Conservation (phyloP, 2,329 filamentous ascomycete species). For the Xylariomycetidae sp. region DNA sequence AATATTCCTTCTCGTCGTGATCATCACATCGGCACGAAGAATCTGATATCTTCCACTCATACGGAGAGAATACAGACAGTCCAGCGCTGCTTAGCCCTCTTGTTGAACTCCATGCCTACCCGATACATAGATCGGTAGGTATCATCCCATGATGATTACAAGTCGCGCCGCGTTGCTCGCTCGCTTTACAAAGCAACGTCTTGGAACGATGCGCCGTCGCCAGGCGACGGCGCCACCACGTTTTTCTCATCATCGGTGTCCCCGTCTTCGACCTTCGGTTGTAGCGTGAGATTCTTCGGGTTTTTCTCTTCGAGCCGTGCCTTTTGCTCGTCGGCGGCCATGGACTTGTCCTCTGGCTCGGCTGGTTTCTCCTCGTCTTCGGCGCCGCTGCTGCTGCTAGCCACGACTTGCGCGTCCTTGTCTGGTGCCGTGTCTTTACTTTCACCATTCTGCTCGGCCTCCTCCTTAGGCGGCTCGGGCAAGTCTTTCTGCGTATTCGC, state of each 20-base stretch:
- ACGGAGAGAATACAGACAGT: no score
- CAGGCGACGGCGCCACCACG: constrained; percentile 40
- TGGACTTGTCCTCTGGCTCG: constrained; percentile 24
- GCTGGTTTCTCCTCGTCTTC: constrained; percentile 26
- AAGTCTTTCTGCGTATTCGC: no score
- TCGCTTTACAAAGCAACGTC: constrained; percentile 55
- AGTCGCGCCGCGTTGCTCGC: no score
- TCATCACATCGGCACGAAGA: no score
- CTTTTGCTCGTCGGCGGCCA: constrained; percentile 45
- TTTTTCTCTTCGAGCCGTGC: constrained; percentile 49
- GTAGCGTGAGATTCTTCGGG: constrained; percentile 46
- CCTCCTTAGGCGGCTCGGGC: constrained; percentile 33
- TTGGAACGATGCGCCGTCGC: constrained; percentile 55
- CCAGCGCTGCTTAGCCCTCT: no score
- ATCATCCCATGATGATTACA: no score
- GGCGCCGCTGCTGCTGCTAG: constrained; percentile 6
- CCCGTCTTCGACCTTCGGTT: constrained; percentile 31
- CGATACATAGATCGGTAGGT: no score
- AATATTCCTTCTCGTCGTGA: no score
- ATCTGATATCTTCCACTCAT: no score
- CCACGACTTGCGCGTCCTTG: constrained; percentile 4
- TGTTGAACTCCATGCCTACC: no score
- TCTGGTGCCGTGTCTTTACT: not conserved
- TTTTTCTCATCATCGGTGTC: constrained; percentile 29
- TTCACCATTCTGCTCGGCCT: constrained; percentile 15